Percentiles rank a stretch among this genome's conserved stretches.
phyloP scores from a whole-genome alignment of 805 yeast genomes.

The Kregervanrija pseudodelftensis region DNA sequence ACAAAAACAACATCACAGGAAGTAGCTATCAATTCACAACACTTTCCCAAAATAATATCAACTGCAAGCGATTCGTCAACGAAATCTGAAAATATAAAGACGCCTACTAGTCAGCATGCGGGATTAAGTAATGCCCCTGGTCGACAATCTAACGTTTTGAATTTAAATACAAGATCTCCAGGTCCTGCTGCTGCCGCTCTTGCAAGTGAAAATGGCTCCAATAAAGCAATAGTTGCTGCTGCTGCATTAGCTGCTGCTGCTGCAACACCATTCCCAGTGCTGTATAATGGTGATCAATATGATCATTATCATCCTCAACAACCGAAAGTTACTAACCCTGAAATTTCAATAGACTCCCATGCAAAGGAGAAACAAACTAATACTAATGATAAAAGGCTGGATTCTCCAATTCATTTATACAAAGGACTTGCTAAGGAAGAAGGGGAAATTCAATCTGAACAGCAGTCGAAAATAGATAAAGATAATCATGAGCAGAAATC shows the following conservation, averaged over 20 bases:
- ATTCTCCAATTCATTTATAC: background rate
- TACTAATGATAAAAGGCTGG: background rate
- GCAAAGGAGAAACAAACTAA: background rate
- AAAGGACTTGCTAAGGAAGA: background rate
- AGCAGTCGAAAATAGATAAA: background rate
- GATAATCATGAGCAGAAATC: too few relatives aligned
- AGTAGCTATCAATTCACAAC: too few relatives aligned
- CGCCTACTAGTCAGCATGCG: too few relatives aligned
- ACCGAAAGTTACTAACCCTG: too few relatives aligned
- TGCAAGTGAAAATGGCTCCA: slow-evolving; percentile 24
- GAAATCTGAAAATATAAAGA: too few relatives aligned
- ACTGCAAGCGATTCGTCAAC: too few relatives aligned
- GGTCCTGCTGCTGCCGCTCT: slow-evolving; percentile 34
- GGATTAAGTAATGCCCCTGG: too few relatives aligned
- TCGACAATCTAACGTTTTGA: background rate
- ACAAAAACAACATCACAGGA: too few relatives aligned
- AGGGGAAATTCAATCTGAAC: background rate
- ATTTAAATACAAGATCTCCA: slow-evolving; percentile 26
- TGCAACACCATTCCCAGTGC: slow-evolving; percentile 58
- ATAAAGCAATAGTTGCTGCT: slow-evolving; percentile 66
- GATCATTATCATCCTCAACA: too few relatives aligned
- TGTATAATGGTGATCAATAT: slow-evolving; percentile 2
- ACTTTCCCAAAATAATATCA: too few relatives aligned
- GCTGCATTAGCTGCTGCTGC: slow-evolving; percentile 83
- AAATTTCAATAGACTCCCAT: too few relatives aligned